Percentiles rank a stretch among this genome's conserved stretches.
phyloP scores from a whole-genome alignment of 768 basidiomycete genomes.

The Dioszegia crocea region DNA sequence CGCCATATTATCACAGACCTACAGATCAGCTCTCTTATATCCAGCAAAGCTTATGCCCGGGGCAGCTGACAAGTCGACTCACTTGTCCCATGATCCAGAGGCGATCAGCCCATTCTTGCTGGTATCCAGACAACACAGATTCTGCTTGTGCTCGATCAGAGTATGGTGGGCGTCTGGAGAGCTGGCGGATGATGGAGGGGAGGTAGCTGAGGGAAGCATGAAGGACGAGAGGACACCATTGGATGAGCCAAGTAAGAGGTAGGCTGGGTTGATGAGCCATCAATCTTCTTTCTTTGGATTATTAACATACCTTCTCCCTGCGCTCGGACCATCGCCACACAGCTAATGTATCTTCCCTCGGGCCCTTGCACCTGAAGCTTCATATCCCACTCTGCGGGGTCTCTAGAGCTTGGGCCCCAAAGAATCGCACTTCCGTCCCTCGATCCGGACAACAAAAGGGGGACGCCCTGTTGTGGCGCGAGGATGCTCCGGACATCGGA shows the following conservation, averaged over 20 bases:
- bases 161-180: constrained; percentile 71
- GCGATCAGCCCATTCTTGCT: constrained; percentile 69
- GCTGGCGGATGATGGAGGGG: constrained; percentile 57
- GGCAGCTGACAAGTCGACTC: constrained; percentile 17
- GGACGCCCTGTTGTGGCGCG: constrained; percentile 67
- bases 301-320: constrained; percentile 47
- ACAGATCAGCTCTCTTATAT: constrained; percentile 14
- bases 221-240: constrained; percentile 81
- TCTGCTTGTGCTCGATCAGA: constrained; percentile 81
- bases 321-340: constrained; percentile 73
- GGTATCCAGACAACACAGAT: constrained; percentile 79
- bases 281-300: neutral
- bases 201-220: constrained; percentile 39
- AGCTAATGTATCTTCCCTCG: constrained; percentile 68
- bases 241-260: constrained; percentile 79
- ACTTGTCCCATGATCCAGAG: constrained; percentile 98
- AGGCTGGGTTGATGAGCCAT: constrained; percentile 57
- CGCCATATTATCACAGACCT: constrained; percentile 96
- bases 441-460: constrained; percentile 73
- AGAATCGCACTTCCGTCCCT: constrained; percentile 85
- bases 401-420: constrained; percentile 58
- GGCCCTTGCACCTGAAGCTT: constrained; percentile 40
- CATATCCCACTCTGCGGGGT: constrained; percentile 56
- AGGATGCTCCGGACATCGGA: constrained; percentile 76
- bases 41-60: too few relatives aligned